Conservation (phyloP, 2,329 filamentous ascomycete genomes). For the Coleophoma cylindrospora region DNA sequence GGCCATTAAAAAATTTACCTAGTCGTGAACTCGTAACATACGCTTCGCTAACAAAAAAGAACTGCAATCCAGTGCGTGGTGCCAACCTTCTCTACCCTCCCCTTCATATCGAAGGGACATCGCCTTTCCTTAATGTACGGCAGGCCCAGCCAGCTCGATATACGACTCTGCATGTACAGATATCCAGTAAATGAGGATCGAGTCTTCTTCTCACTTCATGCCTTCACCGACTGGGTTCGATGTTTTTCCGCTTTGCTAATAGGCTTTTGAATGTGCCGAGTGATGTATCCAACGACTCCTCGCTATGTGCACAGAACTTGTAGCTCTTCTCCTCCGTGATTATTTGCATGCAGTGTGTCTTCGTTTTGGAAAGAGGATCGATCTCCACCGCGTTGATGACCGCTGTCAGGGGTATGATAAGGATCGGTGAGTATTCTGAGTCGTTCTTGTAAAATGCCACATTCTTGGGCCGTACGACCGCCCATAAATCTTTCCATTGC, state of each 20-base stretch:
- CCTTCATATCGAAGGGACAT: slow-evolving; percentile 1
- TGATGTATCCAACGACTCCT: slow-evolving; percentile 78
- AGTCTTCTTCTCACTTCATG: neutral
- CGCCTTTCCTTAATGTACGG: neutral
- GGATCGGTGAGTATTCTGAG: slow-evolving; percentile 79
- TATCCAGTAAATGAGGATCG: too few relatives aligned
- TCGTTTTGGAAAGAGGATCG: slow-evolving; percentile 79
- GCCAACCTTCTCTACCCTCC: too few relatives aligned
- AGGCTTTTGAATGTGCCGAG: slow-evolving; percentile 89
- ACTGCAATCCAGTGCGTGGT: neutral
- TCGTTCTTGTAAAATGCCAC: slow-evolving; percentile 92
- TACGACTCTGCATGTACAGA: neutral
- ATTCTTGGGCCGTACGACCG: slow-evolving; percentile 78
- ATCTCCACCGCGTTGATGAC: slow-evolving; percentile 92
- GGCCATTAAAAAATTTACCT: slow-evolving; percentile 18
- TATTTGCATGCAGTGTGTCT: slow-evolving; percentile 82
- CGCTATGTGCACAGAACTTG: slow-evolving; percentile 70
- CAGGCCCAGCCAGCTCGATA: slow-evolving; percentile 7
- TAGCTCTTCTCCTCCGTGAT: slow-evolving; percentile 89
- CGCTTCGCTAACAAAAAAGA: neutral
- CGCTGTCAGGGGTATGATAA: slow-evolving; percentile 71
- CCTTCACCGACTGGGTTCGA: slow-evolving; percentile 1
- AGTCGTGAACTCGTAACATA: slow-evolving; percentile 14
- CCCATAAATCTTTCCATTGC: slow-evolving; percentile 95
- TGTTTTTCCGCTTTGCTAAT: slow-evolving; percentile 63